Evolutionary conservation across 345 rosid genomes (phyloP).

Genomic region (Eucalyptus regnans): DNA sequence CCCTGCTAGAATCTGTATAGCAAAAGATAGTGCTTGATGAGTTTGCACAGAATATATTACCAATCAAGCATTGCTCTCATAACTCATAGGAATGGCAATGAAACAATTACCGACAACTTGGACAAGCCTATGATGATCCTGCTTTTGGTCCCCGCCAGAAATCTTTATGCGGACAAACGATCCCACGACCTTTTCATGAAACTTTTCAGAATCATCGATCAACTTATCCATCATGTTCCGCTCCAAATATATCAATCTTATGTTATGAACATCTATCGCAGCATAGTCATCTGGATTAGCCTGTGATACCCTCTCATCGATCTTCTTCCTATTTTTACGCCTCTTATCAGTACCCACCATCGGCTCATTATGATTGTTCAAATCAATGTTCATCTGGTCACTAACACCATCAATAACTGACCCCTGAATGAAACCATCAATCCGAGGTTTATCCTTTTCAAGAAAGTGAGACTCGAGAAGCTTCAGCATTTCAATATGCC

Average conservation of each 20-base stretch:
- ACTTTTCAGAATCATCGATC: conserved; percentile 49
- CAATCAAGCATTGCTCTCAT: neutral
- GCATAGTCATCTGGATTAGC: conserved; percentile 52
- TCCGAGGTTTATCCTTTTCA: conserved; percentile 24
- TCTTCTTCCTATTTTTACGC: conserved; percentile 37
- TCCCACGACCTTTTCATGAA: conserved; percentile 74
- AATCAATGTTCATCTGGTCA: conserved; percentile 14
- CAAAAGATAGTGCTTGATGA: neutral
- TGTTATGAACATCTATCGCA: conserved; percentile 78
- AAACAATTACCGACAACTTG: conserved; percentile 64
- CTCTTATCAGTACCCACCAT: conserved; percentile 27
- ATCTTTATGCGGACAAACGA: conserved; percentile 75
- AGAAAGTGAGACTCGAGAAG: conserved; percentile 78
- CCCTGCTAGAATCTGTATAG: conserved; percentile 55
- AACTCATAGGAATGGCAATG: neutral
- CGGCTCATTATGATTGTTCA: conserved; percentile 11
- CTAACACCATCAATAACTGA: conserved; percentile 19
- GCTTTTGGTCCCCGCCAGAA: conserved; percentile 53
- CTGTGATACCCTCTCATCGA: conserved; percentile 27
- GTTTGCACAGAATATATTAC: neutral
- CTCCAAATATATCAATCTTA: conserved; percentile 59
- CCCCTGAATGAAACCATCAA: conserved; percentile 9
- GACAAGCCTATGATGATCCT: conserved; percentile 74
- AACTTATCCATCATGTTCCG: conserved; percentile 59
- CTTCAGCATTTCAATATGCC: conserved; percentile 85